Base-by-base conservation (phyloP, 441 rosid genomes). In the Brassica hybrid region DNA sequence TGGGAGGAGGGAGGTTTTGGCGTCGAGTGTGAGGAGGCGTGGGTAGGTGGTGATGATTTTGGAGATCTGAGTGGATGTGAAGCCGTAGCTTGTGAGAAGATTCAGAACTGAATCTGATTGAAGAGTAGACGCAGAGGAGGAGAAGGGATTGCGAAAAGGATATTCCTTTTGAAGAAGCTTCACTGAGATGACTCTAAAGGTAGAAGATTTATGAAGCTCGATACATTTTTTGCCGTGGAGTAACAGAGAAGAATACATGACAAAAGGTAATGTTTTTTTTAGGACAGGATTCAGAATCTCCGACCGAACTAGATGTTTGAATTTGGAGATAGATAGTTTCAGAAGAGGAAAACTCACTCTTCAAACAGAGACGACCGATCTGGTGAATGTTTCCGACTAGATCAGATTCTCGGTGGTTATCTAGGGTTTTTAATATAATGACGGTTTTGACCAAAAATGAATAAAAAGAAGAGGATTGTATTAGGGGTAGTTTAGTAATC, bases 61-160 rank as follows among this genome's bases (percentile, higher is more conserved):
- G 2, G 76, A 48, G 58, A 83, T 79, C 48, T 79, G 86, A 71
- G 82, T 6, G 7, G 36, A 16, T 8, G 83, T 62, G 75, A 85
- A 77, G 11, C 83, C 88, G 41, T 75, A 71, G 23, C 6, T 2
- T 70, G 67, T 72, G 7, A 85, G 78, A 9, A 81, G 57, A 21
- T 32, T 66, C 2, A 71, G 74, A 16, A 85, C 79, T 1, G 81
- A 73, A 8, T 64, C 75, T 9, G 85, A 80, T n/a, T 73, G n/a
- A 70, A 38, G 21, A 13, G 10, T 13, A 8, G n/a, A 17, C 1
- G 69, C 50, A n/a, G 76, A 64, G 21, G 77, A 73, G 21, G 65
- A 73, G 64, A 64, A 63, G 50, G 54, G 19, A 16, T 73, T 62
- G 34, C 18, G 3, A 2, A 72, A 45, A 61, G 60, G 34, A 61